These are phyloP conservation scores for Aureobasidium leucospermi DNA, from an alignment of 2,329 filamentous ascomycete genomes.

Conservation along the genomic window DNA sequence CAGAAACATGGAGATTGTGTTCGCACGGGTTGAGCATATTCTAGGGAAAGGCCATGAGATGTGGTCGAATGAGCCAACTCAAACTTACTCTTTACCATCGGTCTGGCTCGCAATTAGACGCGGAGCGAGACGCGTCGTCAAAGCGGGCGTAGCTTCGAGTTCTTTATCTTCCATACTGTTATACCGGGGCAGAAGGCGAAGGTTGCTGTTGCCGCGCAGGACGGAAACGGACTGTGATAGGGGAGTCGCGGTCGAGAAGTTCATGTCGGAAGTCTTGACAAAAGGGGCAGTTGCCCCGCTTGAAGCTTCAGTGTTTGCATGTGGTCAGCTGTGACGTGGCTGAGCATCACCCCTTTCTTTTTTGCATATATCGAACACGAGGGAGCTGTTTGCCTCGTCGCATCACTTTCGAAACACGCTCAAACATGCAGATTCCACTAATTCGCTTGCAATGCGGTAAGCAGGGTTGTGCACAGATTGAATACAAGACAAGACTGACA, in stretches of 20 bases:
- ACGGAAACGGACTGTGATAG: background rate
- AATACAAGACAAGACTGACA: slow-evolving; percentile 6
- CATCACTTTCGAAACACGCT: background rate
- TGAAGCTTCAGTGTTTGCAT: background rate
- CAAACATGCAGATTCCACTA: slow-evolving; percentile 66
- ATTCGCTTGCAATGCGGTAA: slow-evolving; percentile 72
- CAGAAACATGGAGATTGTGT: too few species aligned
- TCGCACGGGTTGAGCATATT: too few species aligned
- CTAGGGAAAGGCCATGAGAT: too few species aligned
- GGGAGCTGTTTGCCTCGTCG: background rate
- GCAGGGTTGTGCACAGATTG: slow-evolving; percentile 27
- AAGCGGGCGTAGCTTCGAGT: too few species aligned
- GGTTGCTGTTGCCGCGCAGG: background rate
- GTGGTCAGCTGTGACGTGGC: slow-evolving; percentile 3
- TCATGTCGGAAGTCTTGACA: background rate
- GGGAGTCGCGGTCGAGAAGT: background rate
- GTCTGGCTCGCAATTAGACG: too few species aligned
- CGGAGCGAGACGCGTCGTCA: too few species aligned
- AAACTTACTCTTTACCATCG: too few species aligned
- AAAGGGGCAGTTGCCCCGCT: background rate
- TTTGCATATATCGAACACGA: background rate
- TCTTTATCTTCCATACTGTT: too few species aligned
- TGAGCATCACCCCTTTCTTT: background rate
- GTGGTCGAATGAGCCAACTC: too few species aligned
- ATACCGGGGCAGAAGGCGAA: background rate